Base-by-base conservation (phyloP, 2,329 filamentous ascomycete species). In the Apiospora arundinis region DNA sequence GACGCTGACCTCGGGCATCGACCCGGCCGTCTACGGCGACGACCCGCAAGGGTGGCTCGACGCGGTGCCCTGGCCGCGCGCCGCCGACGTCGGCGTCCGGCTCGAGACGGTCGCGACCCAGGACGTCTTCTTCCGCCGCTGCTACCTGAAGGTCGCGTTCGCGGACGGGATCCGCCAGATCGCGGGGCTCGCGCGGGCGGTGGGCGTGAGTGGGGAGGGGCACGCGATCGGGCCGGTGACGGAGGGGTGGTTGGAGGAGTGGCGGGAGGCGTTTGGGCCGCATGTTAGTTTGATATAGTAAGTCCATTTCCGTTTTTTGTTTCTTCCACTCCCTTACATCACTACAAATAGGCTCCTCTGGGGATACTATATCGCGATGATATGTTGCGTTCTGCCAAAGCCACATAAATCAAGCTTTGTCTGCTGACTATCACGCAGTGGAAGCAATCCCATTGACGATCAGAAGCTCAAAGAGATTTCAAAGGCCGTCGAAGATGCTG, bases 281-380 rank as follows among this genome's bases (percentile, higher is more conserved):
- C 79, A 81, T 73, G 74, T 80, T 37, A 80, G 79, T 69, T 70
- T 81, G 74, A 75, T 80, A 49, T 81, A 81, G 79, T 80, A 70
- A 76, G 79, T 32, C 32, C 32, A 32, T 79, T 6, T 7, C 4
- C 1, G 14, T 23, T 56, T 23, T 3, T 5, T 37, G 2, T 40
- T 56, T 14, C 14, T 45, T n/a, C n/a, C n/a, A n/a, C n/a, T n/a
- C n/a, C n/a, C n/a, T n/a, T n/a, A n/a, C n/a, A n/a, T n/a, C n/a
- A n/a, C n/a, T n/a, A n/a, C n/a, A n/a, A n/a, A n/a, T n/a, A n/a
- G n/a, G n/a, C n/a, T n/a, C n/a, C n/a, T n/a, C n/a, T n/a, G n/a
- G n/a, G n/a, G n/a, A n/a, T n/a, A n/a, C n/a, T n/a, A n/a, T n/a
- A n/a, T n/a, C n/a, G n/a, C n/a, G n/a, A n/a, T n/a, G n/a, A n/a